Base-by-base conservation (phyloP, 2,329 filamentous ascomycete species). In the Clonostachys rhizophaga region DNA sequence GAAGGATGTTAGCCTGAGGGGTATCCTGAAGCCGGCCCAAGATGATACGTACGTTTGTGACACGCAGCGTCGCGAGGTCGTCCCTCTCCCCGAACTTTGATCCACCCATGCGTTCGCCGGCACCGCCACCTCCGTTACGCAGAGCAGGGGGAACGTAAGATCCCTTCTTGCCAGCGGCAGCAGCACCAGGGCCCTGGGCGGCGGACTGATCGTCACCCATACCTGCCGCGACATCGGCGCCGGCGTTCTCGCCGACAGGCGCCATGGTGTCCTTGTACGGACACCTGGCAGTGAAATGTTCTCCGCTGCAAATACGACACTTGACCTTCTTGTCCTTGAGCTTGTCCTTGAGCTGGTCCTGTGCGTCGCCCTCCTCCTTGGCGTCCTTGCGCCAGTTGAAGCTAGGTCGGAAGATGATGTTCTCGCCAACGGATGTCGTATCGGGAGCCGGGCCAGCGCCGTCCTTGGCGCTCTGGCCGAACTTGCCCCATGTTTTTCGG, bases 251-350 rank as follows among this genome's bases (percentile, higher is more conserved):
- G 55, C 84, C 84, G 51, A 91, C 83, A 36, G 89, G 94, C 35
- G 92, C 91, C 91, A 99, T 96, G 60, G 92, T 99, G 68, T 97
- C 94, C 79, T 97, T 99, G 86, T 96, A 99, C 35, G 94, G 94
- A 83, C 94, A 99, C 69, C 94, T 87, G 57, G 92, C 92, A 40
- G 94, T 99, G 79, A 97, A 99, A 83, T 99, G 94, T 78, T 99
- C 94, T 66, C 92, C 94, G 67, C 86, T 89, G 76, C 94, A 99
- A 67, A 99, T 97, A 80, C 94, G 88, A 74, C 94, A 99, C 82
- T 97, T 97, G 79, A 99, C 95, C 78, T 96, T 95, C 83, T 96
- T 96, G 76, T 96, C 91, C 83, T 94, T 95, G 63, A 97, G 79
- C 75, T 89, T 86, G 65, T 86, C 82, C 74, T 88, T 88, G 74